phyloP scores from a whole-genome alignment of 2,329 filamentous ascomycete species.

The Trichoderma koningiopsis region DNA sequence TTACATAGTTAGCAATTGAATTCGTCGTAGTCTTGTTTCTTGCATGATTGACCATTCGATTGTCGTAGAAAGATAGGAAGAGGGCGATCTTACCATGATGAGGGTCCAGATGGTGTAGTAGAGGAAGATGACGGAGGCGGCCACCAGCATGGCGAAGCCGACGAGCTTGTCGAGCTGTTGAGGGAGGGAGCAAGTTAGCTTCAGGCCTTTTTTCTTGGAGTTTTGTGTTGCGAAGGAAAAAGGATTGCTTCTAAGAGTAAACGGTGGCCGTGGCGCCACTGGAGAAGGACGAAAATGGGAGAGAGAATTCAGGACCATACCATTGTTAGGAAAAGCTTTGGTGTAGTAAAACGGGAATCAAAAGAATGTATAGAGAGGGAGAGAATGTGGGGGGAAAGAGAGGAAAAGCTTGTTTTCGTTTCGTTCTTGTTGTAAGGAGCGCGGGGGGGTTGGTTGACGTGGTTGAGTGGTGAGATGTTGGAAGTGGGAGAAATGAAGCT shows the following conservation, averaged over 20 bases:
- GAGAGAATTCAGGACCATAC: constrained; percentile 28
- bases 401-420: not conserved
- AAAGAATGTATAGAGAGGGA: not conserved
- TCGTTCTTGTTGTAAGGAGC: constrained; percentile 12
- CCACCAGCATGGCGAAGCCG: constrained; percentile 69
- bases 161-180: constrained; percentile 83
- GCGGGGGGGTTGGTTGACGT: not conserved
- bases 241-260: not conserved
- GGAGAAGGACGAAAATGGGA: not conserved
- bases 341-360: not conserved
- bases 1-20: not conserved
- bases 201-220: not conserved
- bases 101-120: constrained; percentile 99
- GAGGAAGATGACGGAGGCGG: constrained; percentile 63
- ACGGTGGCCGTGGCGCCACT: not conserved
- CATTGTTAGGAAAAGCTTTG: constrained; percentile 33
- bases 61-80: constrained; percentile 12
- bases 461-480: not conserved
- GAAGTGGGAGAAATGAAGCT: not conserved
- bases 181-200: not conserved
- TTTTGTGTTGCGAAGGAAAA: not conserved
- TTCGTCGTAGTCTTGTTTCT: not conserved
- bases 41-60: not conserved
- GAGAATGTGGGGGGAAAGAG: not conserved
- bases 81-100: constrained; percentile 72